These are phyloP conservation scores for Ceratocystis eucalypticola DNA, from an alignment of 2,329 filamentous ascomycete genomes.

Conservation along the genomic window DNA sequence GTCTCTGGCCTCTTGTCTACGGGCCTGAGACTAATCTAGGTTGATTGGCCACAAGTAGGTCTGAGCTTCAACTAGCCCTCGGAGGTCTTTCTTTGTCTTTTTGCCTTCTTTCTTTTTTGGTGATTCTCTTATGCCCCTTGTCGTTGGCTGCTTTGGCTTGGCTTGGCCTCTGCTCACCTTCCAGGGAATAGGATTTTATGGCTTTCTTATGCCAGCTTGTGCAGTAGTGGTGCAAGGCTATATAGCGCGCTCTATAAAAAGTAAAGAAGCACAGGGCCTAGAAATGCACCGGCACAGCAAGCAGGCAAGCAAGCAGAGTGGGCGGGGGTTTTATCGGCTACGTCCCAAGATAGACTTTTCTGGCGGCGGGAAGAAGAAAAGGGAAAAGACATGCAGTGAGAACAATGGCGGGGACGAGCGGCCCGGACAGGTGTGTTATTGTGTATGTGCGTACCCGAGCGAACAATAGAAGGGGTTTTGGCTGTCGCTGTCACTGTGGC, in stretches of 20 bases:
- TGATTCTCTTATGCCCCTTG: not conserved
- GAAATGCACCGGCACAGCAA: not conserved
- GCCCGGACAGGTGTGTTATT: not conserved
- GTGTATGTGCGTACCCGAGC: not conserved
- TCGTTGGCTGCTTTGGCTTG: no score
- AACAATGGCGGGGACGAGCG: not conserved
- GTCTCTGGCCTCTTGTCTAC: not conserved
- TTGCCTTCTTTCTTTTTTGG: not conserved
- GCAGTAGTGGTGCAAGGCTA: not conserved
- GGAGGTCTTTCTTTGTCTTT: not conserved
- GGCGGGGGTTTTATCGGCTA: not conserved
- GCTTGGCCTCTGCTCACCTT: slow-evolving; percentile 5
- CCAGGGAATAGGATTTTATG: not conserved
- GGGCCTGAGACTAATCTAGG: not conserved
- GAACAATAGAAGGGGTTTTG: not conserved
- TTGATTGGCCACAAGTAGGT: not conserved
- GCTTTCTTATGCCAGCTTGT: not conserved
- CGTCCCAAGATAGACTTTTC: slow-evolving; percentile 2
- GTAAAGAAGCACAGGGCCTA: not conserved
- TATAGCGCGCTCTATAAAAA: slow-evolving; percentile 1
- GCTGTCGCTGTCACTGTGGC: not conserved
- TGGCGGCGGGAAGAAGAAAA: not conserved
- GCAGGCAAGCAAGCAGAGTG: no score
- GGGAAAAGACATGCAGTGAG: not conserved
- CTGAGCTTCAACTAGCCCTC: slow-evolving; percentile 1